Evolutionary conservation across 2,329 filamentous ascomycete species (phyloP), one percentile per base, ranked within the genome.

Genomic region (Nemania serpens): DNA sequence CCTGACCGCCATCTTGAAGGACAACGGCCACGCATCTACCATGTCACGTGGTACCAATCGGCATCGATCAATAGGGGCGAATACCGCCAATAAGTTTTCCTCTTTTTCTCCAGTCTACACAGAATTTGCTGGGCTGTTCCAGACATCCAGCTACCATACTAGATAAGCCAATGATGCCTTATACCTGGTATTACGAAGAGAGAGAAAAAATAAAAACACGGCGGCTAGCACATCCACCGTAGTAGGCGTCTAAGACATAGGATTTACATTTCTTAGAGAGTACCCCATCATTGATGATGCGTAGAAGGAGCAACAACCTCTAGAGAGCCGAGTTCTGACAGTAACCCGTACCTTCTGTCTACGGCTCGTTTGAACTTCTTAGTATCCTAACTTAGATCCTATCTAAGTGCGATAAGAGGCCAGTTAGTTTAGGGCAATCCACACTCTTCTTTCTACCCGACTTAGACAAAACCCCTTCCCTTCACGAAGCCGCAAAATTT

Each of bases 31-130:
- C 47, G 49, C 53, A 57, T 39, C 53, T 50, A 36, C 12, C 36
- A 55, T 58, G 55, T 37, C 20, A 46, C 49, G 43, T 58, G 55
- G 55, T 58, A 29, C 55, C 49, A 59, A 51, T 47, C 39, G 59
- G 45, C 15, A 58, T 47, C 53, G 55, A 55, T 58, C 43, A 33
- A 51, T 50, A 36, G 39, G 33, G 11, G 25, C 25, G 25, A 29
- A 29, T 29, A 29, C 25, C 7, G 25, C 25, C 25, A 29, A 29
- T 29, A 29, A n/a, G n/a, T 29, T 29, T 3, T 20, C 11, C 20
- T 34, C 13, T 12, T 22, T 15, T 41, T 33, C 15, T 10, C 33
- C 29, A 47, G 5, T 25, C 20, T 46, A 29, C 5, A 10, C 34
- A 45, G 33, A 20, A 11, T 3, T 55, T 48, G 41, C n/a, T 36